These are phyloP conservation scores for Fusarium graminum DNA, from an alignment of 2,329 filamentous ascomycete genomes.

Conservation along the genomic window DNA sequence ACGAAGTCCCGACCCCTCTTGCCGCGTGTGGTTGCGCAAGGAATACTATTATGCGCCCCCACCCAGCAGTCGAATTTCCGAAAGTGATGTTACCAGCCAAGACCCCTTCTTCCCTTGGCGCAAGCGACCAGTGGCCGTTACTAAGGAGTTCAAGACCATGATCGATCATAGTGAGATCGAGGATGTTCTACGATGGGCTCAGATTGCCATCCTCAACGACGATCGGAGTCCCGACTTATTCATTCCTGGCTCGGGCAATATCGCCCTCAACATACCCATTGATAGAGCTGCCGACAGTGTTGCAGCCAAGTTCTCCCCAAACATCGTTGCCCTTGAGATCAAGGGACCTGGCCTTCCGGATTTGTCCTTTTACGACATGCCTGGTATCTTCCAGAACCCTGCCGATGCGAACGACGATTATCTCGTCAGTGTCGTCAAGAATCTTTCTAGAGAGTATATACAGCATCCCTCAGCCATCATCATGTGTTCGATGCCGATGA, in stretches of 20 bases:
- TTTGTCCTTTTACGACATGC: slow-evolving; percentile 86
- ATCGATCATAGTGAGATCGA: slow-evolving; percentile 73
- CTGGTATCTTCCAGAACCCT: slow-evolving; percentile 81
- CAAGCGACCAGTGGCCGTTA: slow-evolving; percentile 58
- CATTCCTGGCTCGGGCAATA: slow-evolving; percentile 63
- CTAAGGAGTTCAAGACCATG: slow-evolving; percentile 73
- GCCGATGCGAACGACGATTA: slow-evolving; percentile 74
- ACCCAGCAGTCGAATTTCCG: slow-evolving; percentile 55
- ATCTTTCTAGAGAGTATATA: slow-evolving; percentile 78
- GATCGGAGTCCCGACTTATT: slow-evolving; percentile 64
- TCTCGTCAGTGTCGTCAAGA: slow-evolving; percentile 78
- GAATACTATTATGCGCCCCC: slow-evolving; percentile 71
- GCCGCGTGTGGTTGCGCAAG: slow-evolving; percentile 73
- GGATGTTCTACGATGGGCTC: slow-evolving; percentile 77
- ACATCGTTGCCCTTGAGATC: slow-evolving; percentile 82
- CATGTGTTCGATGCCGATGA: slow-evolving; percentile 82
- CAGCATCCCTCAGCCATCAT: slow-evolving; percentile 77
- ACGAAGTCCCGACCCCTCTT: slow-evolving; percentile 72
- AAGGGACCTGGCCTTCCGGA: slow-evolving; percentile 77
- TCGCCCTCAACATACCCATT: slow-evolving; percentile 54
- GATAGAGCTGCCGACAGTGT: slow-evolving; percentile 57
- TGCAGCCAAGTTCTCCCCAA: slow-evolving; percentile 81
- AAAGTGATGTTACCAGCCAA: slow-evolving; percentile 61
- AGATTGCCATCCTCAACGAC: slow-evolving; percentile 82
- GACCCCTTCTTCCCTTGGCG: slow-evolving; percentile 77